Evolutionary conservation across 768 basidiomycete genomes (phyloP), one percentile per base, ranked within the genome.

Genomic region (Mycena metata): DNA sequence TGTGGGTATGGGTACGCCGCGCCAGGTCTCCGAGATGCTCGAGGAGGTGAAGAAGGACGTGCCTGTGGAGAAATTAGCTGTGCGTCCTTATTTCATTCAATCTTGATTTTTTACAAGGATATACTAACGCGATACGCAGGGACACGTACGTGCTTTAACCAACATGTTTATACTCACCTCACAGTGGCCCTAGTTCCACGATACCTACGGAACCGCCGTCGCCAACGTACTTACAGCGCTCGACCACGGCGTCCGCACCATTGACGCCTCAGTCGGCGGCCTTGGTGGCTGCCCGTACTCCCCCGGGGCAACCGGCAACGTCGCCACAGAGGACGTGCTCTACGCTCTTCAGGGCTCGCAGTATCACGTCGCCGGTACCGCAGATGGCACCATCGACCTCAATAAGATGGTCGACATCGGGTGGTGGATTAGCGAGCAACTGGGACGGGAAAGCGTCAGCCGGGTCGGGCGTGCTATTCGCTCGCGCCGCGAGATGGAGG

Each of bases 211-310:
- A 4, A 92, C 92, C 33, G 95, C 88, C 13, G 86, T 94, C 15
- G 88, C 91, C 17, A 95, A 95, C 72, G 89, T 93, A 17, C 79
- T 94, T 46, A 80, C 89, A 6, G 91, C 93, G 4, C 86, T 95
- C 15, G 82, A 86, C 13, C 80, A 90, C 56, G 96, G 96, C 17
- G 80, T 98, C 15, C 86, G 90, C 13, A 93, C 95, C 3, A 86
- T 99, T 47, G 96, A 93, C 75, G 84, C 93, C 2, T 90, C 92
- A 0, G 89, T 98, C 19, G 95, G 91, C 19, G 96, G 96, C 0
- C 89, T 98, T 1, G 96, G 97, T 4, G 96, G 96, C 19, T 98
- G 97, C 75, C 96, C 96, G 3, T 99, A 95, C 79, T 96, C 96
- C 1, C 97, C 96, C 2, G 96, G 96, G 7, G 96, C 96, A 16